Evolutionary conservation across 2,329 filamentous ascomycete genomes (phyloP).

Genomic region (Talaromyces sp.): DNA sequence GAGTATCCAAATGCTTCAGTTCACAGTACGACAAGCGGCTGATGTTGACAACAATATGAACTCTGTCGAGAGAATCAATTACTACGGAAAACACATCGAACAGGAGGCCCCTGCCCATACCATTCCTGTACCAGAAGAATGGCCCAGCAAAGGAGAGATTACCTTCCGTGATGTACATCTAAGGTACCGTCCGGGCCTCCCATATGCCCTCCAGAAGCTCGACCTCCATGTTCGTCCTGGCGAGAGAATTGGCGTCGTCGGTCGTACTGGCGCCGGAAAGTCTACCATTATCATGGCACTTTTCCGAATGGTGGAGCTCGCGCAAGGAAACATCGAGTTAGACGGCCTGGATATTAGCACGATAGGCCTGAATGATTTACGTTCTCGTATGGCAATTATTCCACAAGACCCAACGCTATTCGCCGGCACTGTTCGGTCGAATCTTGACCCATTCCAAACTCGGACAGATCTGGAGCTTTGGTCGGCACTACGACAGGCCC

Average conservation of each 20-base stretch:
- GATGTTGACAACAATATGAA: slow-evolving; percentile 79
- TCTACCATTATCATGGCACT: slow-evolving; percentile 18
- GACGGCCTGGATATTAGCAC: slow-evolving; percentile 14
- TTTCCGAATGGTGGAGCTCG: slow-evolving; percentile 14
- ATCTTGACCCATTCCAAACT: slow-evolving; percentile 13
- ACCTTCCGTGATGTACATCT: slow-evolving; percentile 11
- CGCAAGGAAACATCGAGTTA: slow-evolving; percentile 10
- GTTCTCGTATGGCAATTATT: slow-evolving; percentile 13
- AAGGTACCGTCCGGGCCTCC: slow-evolving; percentile 12
- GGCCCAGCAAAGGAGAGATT: slow-evolving; percentile 21
- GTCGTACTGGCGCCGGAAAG: slow-evolving; percentile 19
- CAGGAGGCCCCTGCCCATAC: slow-evolving; percentile 41
- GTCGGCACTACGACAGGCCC: slow-evolving; percentile 11
- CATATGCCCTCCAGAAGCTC: slow-evolving; percentile 11
- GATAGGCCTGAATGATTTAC: slow-evolving; percentile 10
- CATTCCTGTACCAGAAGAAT: slow-evolving; percentile 23
- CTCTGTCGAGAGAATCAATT: slow-evolving; percentile 65
- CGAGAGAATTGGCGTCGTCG: slow-evolving; percentile 16
- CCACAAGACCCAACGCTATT: slow-evolving; percentile 14
- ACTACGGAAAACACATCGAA: slow-evolving; percentile 66
- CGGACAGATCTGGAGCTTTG: slow-evolving; percentile 12
- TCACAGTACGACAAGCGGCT: slow-evolving; percentile 86
- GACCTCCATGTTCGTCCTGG: slow-evolving; percentile 11
- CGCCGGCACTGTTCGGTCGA: slow-evolving; percentile 12
- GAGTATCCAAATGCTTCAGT: slow-evolving; percentile 94